Percentiles rank a stretch among this genome's conserved stretches.
Conservation (phyloP, 1,139 yeast species). For the Pichia sp. region DNA sequence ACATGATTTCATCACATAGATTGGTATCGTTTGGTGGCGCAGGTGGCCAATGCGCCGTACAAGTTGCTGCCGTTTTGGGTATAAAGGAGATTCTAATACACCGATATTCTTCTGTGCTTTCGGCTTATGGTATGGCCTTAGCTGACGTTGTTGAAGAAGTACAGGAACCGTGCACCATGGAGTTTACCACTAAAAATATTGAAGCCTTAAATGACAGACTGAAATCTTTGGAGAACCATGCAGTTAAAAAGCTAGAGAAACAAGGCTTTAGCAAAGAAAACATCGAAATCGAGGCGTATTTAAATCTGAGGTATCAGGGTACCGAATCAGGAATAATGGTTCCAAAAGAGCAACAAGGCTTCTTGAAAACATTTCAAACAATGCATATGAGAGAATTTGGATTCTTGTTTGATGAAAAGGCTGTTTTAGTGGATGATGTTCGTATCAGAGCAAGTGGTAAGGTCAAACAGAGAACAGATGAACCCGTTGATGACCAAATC, state of each 20-base stretch:
- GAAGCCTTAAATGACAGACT: slow-evolving; percentile 36
- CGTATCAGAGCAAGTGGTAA: slow-evolving; percentile 69
- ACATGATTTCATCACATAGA: slow-evolving; percentile 42
- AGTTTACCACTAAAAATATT: slow-evolving; percentile 34
- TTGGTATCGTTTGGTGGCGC: slow-evolving; percentile 55
- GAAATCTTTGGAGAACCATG: slow-evolving; percentile 33
- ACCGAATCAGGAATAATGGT: slow-evolving; percentile 84
- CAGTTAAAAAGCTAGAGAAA: slow-evolving; percentile 35
- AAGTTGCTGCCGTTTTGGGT: slow-evolving; percentile 48
- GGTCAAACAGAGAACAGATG: slow-evolving; percentile 27
- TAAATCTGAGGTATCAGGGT: slow-evolving; percentile 81
- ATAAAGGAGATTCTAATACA: slow-evolving; percentile 46
- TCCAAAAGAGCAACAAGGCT: slow-evolving; percentile 31
- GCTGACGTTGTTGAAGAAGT: slow-evolving; percentile 62
- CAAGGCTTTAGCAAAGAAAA: slow-evolving; percentile 45
- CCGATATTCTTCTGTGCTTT: slow-evolving; percentile 50
- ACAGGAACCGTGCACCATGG: slow-evolving; percentile 53
- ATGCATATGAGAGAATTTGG: slow-evolving; percentile 69
- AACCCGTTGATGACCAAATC: slow-evolving; percentile 29
- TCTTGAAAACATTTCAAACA: slow-evolving; percentile 25
- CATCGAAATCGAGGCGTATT: slow-evolving; percentile 50
- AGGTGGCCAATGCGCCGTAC: slow-evolving; percentile 55
- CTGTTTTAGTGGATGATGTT: slow-evolving; percentile 74
- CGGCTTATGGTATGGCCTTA: slow-evolving; percentile 54
- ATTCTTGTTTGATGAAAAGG: slow-evolving; percentile 52